Conservation (phyloP, 345 rosid species). For the Eucalyptus curtisii region DNA sequence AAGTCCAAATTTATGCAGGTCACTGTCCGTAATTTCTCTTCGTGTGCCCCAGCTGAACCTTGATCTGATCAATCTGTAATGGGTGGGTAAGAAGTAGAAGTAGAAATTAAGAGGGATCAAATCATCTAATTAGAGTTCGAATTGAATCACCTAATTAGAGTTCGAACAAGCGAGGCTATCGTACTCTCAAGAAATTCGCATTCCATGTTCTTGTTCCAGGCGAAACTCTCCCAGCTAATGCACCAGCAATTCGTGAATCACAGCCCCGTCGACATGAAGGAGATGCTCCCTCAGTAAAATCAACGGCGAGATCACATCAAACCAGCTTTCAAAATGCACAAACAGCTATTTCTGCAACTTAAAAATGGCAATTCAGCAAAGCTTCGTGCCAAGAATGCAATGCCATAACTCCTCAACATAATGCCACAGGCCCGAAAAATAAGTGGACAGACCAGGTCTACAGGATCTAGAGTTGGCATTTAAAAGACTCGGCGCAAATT, state of each 20-base stretch:
- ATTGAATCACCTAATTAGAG: neutral
- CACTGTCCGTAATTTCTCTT: neutral
- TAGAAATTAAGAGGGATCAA: neutral
- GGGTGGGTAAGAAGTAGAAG: neutral
- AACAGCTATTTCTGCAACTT: neutral
- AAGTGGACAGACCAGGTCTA: neutral
- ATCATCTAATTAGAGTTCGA: neutral
- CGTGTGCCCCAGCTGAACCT: neutral
- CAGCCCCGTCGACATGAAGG: rapidly evolving
- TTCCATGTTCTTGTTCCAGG: neutral
- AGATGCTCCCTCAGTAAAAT: neutral
- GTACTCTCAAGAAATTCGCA: rapidly evolving
- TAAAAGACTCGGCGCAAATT: neutral
- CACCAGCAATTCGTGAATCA: neutral
- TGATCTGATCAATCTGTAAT: neutral
- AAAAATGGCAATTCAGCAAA: neutral
- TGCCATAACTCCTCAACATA: neutral
- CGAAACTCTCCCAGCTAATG: neutral
- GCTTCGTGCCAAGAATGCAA: neutral
- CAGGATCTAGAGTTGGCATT: neutral
- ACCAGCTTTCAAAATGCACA: neutral
- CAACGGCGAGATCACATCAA: neutral
- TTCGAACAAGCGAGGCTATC: neutral
- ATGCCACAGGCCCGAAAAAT: neutral
- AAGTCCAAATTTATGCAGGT: neutral